Evolutionary conservation across 192 early-diverging fungal species (phyloP).

Genomic region (Funneliformis mosseae): DNA sequence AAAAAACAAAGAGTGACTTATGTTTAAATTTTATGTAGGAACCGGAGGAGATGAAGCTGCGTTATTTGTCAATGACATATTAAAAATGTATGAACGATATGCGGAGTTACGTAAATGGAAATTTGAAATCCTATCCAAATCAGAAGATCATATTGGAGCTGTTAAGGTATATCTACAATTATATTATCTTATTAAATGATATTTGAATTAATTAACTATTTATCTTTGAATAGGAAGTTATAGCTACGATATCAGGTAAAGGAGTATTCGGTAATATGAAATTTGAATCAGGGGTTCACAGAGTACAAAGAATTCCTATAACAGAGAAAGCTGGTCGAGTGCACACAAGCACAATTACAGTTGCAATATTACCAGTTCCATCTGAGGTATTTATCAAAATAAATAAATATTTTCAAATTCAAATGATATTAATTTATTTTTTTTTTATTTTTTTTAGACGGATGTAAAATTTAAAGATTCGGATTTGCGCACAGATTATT

Average conservation of each 20-base stretch:
- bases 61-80: constrained; percentile 69
- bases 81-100: constrained; percentile 77
- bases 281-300: constrained; percentile 82
- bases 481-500: constrained; percentile 73
- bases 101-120: constrained; percentile 64
- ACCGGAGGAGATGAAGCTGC: constrained; percentile 81
- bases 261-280: constrained; percentile 75
- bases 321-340: constrained; percentile 78
- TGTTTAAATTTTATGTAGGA: not conserved
- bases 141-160: constrained; percentile 48
- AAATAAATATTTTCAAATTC: not conserved
- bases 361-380: constrained; percentile 77
- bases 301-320: constrained; percentile 80
- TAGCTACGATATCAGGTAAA: constrained; percentile 65
- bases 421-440: not conserved
- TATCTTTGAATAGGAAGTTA: constrained; percentile 51
- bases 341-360: constrained; percentile 78
- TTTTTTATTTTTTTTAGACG: constrained; percentile 38
- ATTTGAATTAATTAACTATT: not conserved
- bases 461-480: constrained; percentile 67
- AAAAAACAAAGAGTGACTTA: not conserved
- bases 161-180: constrained; percentile 48
- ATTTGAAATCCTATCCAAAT: constrained; percentile 57
- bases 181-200: not conserved
- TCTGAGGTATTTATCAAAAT: constrained; percentile 50